Evolutionary conservation across 768 basidiomycete genomes (phyloP).

Genomic region (Hericium alpestre): DNA sequence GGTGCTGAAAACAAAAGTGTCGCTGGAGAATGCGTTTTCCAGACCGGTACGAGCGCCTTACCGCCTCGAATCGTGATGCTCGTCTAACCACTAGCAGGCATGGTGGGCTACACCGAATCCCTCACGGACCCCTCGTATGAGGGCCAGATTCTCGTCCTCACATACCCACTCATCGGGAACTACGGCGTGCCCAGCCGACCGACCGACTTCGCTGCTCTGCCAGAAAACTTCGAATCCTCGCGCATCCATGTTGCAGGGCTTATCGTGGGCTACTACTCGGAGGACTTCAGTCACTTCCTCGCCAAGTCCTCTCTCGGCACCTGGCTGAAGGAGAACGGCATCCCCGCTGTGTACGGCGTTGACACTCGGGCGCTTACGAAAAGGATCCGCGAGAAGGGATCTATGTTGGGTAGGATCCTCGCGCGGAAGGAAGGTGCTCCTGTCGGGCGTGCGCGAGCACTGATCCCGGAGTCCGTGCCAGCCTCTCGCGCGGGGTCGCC

Average conservation of each 20-base stretch:
- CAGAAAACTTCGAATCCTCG: conserved; percentile 83
- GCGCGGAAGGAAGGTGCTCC: conserved; percentile 44
- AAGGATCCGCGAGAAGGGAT: conserved; percentile 89
- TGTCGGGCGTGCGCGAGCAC: conserved; percentile 25
- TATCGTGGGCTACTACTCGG: conserved; percentile 87
- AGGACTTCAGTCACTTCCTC: conserved; percentile 90
- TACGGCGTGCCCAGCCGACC: conserved; percentile 87
- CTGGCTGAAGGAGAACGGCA: conserved; percentile 91
- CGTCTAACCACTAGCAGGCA: conserved; percentile 45
- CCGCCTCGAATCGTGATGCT: conserved; percentile 1
- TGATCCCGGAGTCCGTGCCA: conserved; percentile 27
- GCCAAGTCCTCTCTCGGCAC: conserved; percentile 76
- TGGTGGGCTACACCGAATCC: conserved; percentile 98
- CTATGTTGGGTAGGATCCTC: conserved; percentile 79
- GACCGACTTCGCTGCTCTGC: conserved; percentile 40
- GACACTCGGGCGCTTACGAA: conserved; percentile 97
- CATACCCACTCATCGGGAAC: conserved; percentile 94
- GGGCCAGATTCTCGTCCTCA: conserved; percentile 94
- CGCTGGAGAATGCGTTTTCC: conserved; percentile 98
- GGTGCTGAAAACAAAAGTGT: conserved; percentile 87
- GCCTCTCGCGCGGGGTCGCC: conserved; percentile 45
- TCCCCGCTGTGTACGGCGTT: conserved; percentile 92
- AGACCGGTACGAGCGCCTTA: conserved; percentile 64
- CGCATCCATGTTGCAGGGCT: conserved; percentile 90
- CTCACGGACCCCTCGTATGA: conserved; percentile 98